phyloP scores from a whole-genome alignment of 306 rosid genomes.

The Astragalus membranaceus region DNA sequence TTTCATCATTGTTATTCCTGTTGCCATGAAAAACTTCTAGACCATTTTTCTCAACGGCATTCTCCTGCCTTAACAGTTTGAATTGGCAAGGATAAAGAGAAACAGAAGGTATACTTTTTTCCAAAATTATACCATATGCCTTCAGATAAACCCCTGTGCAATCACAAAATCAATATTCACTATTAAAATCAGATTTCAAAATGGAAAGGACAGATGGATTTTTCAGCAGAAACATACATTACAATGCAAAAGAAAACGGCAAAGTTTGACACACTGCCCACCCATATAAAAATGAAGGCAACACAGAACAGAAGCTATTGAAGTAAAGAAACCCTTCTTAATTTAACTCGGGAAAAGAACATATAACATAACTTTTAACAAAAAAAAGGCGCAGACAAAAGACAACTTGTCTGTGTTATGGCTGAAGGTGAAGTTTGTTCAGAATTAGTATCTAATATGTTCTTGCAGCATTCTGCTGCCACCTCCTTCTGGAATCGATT shows the following conservation, averaged over 20 bases:
- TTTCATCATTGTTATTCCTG: slow-evolving; percentile 35
- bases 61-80: slow-evolving; percentile 40
- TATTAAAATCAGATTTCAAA: slow-evolving; percentile 17
- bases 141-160: slow-evolving; percentile 82
- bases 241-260: neutral
- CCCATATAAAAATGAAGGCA: neutral
- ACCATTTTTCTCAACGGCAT: slow-evolving; percentile 49
- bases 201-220: slow-evolving; percentile 7
- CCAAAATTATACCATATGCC: slow-evolving; percentile 39
- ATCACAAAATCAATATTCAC: slow-evolving; percentile 21
- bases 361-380: neutral
- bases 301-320: slow-evolving; percentile 9
- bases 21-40: slow-evolving; percentile 37
- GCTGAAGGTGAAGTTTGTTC: no score
- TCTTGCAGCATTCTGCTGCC: no score
- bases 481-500: no score
- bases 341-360: neutral
- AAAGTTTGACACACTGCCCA: neutral
- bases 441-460: no score
- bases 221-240: slow-evolving; percentile 4
- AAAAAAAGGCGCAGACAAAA: neutral
- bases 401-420: neutral
- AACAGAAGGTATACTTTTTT: slow-evolving; percentile 43
- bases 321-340: neutral
- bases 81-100: slow-evolving; percentile 76